A percentile compares a stretch with the other conserved stretches of the same genome.
Conservation (phyloP, 108 stramenopile species). For the Epipyxis sp. region DNA sequence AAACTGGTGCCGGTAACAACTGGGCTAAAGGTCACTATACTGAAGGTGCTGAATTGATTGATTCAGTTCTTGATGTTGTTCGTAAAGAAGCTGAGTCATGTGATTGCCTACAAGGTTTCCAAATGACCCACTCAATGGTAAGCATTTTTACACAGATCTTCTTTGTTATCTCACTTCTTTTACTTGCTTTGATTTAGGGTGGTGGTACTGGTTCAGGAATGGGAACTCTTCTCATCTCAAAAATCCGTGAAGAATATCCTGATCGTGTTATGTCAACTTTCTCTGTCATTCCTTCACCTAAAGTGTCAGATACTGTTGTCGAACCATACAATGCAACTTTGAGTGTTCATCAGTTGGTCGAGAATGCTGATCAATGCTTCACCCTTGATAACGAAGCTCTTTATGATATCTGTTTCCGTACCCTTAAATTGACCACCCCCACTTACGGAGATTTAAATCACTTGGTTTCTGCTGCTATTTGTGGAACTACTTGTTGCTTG, state of each 20-base stretch:
- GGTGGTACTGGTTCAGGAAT: conserved; percentile 40
- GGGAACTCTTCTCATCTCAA: conserved; percentile 41
- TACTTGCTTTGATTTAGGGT: too few species aligned
- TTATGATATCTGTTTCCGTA: conserved; percentile 69
- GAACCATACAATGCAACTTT: conserved; percentile 69
- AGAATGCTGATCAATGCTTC: conserved; percentile 45
- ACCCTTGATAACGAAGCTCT: conserved; percentile 40
- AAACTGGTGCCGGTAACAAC: conserved; percentile 32
- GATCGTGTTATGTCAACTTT: conserved; percentile 33
- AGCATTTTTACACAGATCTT: too few species aligned
- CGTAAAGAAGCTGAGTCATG: conserved; percentile 32
- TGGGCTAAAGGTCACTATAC: conserved; percentile 34
- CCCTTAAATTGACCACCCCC: conserved; percentile 69
- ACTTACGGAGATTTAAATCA: conserved; percentile 74
- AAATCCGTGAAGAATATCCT: conserved; percentile 38
- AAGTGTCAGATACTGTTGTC: conserved; percentile 72
- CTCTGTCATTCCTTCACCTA: conserved; percentile 39
- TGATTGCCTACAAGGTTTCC: conserved; percentile 37
- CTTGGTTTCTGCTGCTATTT: conserved; percentile 68
- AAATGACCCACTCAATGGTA: conserved; percentile 39
- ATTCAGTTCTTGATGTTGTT: conserved; percentile 32
- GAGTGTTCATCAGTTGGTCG: conserved; percentile 38
- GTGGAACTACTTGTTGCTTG: conserved; percentile 71
- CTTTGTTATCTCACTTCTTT: too few species aligned
- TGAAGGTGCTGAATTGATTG: conserved; percentile 35